A percentile compares a stretch with the other conserved stretches of the same genome.
Conservation (phyloP, 116 monocot genomes). For the Cymodocea nodosa region DNA sequence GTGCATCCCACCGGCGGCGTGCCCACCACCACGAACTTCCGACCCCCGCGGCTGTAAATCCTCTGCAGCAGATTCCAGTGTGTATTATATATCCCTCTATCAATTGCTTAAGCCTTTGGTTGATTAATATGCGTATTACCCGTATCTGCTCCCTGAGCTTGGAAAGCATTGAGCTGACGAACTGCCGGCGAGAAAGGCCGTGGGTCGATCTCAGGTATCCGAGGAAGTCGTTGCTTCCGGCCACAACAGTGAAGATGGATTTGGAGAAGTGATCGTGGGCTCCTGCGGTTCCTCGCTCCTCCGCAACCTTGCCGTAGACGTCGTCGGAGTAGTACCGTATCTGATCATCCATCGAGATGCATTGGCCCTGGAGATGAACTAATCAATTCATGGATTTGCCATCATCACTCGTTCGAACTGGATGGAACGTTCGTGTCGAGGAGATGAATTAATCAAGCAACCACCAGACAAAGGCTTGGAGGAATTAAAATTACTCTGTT, state of each 20-base stretch:
- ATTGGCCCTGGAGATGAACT: constrained; percentile 50
- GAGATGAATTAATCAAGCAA: too few species aligned
- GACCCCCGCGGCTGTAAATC: constrained; percentile 61
- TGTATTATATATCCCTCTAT: too few species aligned
- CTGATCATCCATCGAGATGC: constrained; percentile 55
- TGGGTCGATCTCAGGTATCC: constrained; percentile 26
- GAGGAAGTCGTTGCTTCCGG: constrained; percentile 89
- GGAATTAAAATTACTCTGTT: too few species aligned
- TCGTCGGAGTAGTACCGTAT: constrained; percentile 54
- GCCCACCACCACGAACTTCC: constrained; percentile 46
- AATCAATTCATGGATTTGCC: too few species aligned
- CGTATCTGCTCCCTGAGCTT: constrained; percentile 37
- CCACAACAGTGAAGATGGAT: constrained; percentile 50
- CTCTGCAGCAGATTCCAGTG: constrained; percentile 27
- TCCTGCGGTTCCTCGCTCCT: constrained; percentile 25
- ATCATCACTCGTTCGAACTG: too few species aligned
- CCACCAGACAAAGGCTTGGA: too few species aligned
- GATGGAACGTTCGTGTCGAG: too few species aligned
- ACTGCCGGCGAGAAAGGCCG: constrained; percentile 17
- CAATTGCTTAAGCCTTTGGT: too few species aligned
- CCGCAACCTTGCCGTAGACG: constrained; percentile 27
- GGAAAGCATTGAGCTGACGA: constrained; percentile 29
- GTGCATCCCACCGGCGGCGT: constrained; percentile 59
- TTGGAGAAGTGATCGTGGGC: constrained; percentile 35
- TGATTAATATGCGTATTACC: too few species aligned